A percentile compares a stretch with the other conserved stretches of the same genome.
Evolutionary conservation across 192 early-diverging fungal species (phyloP).

Genomic region (Coemansia sp.): DNA sequence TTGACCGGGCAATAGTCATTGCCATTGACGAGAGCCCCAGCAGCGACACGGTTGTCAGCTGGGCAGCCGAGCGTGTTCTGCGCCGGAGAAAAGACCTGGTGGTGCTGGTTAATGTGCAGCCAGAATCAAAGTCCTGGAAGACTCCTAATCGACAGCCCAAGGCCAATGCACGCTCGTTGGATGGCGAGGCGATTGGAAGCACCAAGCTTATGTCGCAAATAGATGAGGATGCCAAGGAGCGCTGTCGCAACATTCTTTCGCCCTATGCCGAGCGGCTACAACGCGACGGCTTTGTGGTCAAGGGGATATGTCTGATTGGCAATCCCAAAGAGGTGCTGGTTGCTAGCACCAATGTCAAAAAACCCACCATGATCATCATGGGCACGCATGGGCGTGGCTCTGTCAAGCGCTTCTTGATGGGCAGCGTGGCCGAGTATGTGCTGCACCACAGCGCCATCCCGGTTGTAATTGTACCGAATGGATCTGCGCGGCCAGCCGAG

Average conservation of each 20-base stretch:
- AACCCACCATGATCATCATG: conserved; percentile 68
- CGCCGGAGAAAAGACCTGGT: conserved; percentile 50
- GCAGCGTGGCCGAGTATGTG: conserved; percentile 66
- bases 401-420: conserved; percentile 65
- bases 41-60: conserved; percentile 36
- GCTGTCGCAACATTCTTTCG: conserved; percentile 38
- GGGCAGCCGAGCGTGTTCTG: conserved; percentile 47
- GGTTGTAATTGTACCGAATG: conserved; percentile 63
- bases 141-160: neutral
- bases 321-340: conserved; percentile 52
- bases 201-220: conserved; percentile 12
- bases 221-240: conserved; percentile 49
- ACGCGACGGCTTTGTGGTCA: conserved; percentile 50
- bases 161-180: conserved; percentile 1
- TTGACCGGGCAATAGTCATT: conserved; percentile 49
- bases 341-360: conserved; percentile 45
- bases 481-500: conserved; percentile 18
- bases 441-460: conserved; percentile 66
- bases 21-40: conserved; percentile 50
- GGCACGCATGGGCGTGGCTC: conserved; percentile 67
- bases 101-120: conserved; percentile 49
- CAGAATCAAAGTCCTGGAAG: conserved; percentile 50
- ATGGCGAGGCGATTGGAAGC: conserved; percentile 1
- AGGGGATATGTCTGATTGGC: conserved; percentile 50
- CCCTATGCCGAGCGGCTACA: conserved; percentile 47